phyloP scores from a whole-genome alignment of 2,329 filamentous ascomycete species.

The Cyphellophora attinorum region DNA sequence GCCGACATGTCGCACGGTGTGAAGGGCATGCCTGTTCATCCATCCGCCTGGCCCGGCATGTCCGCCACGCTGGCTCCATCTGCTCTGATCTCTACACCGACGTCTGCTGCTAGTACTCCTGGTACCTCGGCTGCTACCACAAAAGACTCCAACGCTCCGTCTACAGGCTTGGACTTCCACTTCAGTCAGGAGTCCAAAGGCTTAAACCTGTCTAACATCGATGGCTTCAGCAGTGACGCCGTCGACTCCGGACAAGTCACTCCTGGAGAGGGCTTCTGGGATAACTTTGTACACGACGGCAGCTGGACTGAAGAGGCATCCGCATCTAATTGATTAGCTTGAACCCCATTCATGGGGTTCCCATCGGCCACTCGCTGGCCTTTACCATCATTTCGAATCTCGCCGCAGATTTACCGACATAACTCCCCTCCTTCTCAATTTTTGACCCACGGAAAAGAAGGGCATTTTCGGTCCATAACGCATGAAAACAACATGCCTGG shows the following conservation, averaged over 20 bases:
- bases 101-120: background rate
- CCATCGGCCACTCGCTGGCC: no score
- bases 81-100: conserved; percentile 20
- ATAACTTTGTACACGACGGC: conserved; percentile 17
- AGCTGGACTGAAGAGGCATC: conserved; percentile 12
- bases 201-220: conserved; percentile 1
- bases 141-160: conserved; percentile 4
- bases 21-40: conserved; percentile 19
- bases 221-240: conserved; percentile 1
- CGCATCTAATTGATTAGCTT: no score
- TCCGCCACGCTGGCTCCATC: conserved; percentile 30
- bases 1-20: conserved; percentile 26
- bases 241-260: conserved; percentile 12
- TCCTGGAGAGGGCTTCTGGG: conserved; percentile 18
- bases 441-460: no score
- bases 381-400: no score
- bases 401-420: no score
- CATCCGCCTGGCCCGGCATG: conserved; percentile 26
- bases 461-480: no score
- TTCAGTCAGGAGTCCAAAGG: conserved; percentile 13
- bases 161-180: conserved; percentile 12
- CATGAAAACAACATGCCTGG: no score
- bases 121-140: conserved; percentile 2
- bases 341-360: no score
- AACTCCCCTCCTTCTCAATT: no score